phyloP scores from a whole-genome alignment of 2,329 filamentous ascomycete genomes.

The Ophiostoma montium region DNA sequence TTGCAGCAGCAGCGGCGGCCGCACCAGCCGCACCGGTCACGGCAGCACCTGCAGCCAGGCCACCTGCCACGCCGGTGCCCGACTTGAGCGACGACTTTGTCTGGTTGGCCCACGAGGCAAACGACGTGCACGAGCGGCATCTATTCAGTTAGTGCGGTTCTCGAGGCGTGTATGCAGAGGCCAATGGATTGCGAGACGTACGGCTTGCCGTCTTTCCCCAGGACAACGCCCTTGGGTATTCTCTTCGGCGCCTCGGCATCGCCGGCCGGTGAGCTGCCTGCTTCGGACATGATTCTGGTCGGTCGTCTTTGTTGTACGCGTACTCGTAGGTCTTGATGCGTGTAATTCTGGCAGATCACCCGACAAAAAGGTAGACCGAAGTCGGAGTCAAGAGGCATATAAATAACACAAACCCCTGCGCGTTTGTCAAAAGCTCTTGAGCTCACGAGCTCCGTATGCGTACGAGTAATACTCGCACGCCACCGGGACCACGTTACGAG shows the following conservation, averaged over 20 bases:
- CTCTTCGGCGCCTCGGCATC: conserved; percentile 30
- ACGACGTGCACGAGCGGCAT: conserved; percentile 59
- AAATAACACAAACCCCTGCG: background rate
- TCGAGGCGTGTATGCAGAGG: no score
- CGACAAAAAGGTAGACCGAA: no score
- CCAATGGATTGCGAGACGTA: no score
- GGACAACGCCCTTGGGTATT: conserved; percentile 56
- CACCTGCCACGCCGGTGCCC: conserved; percentile 14
- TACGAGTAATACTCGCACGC: background rate
- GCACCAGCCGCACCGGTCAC: conserved; percentile 15
- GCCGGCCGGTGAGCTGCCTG: conserved; percentile 18
- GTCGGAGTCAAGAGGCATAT: background rate
- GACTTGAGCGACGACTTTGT: conserved; percentile 29
- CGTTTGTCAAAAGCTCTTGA: no score
- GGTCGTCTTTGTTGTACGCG: background rate
- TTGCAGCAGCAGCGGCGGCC: conserved; percentile 18
- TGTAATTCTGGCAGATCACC: no score
- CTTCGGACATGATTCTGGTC: conserved; percentile 10
- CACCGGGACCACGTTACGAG: no score
- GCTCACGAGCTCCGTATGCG: background rate
- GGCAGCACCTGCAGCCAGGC: conserved; percentile 11
- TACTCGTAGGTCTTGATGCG: background rate
- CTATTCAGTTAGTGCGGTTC: conserved; percentile 45
- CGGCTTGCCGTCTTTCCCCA: conserved; percentile 77
- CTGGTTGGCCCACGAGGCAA: conserved; percentile 45